Evolutionary conservation across 2,329 filamentous ascomycete genomes (phyloP), one percentile per base, ranked within the genome.

Genomic region (Aspergillus puulaauensis): DNA sequence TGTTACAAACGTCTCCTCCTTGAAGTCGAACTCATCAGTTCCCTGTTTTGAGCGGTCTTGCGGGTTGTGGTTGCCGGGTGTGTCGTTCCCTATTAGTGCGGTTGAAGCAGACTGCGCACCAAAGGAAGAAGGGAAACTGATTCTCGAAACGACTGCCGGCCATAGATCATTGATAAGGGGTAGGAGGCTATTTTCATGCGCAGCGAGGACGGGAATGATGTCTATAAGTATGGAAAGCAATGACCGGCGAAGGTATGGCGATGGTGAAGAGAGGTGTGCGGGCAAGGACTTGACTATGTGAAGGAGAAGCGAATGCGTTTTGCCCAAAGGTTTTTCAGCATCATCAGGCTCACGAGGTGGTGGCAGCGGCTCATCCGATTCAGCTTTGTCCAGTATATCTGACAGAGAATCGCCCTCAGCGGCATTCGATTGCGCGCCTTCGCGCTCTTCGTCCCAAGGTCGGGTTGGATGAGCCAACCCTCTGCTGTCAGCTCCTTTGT

Each of bases 141-240:
- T 69, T 46, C 73, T 66, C 3, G 70, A 64, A 12, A 72, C 71
- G 5, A 96, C 78, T 6, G 96, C 88, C 0, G 93, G 92, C 93
- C 93, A 99, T 7, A 98, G 80, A 3, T 89, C 88, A 73, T 98
- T 95, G 65, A 98, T 86, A 0, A 98, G 82, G 0, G 95, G 95
- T 2, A 99, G 77, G 70, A 96, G 97, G 0, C 86, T 85, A 60
- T 93, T 87, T 70, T 96, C 90, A 64, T 97, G 87, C 3, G 80
- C 81, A 0, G 89, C 84, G 3, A 99, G 83, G 1, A 90, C 82
- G 1, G 88, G 84, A 4, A 89, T 83, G 3, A 91, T 88, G 0
- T 87, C 91, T 24, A 83, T 79, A 12, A 98, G 83, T 6, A 98
- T 85, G 15, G 86, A 83, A 9, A 99, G 84, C 3, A 99, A 82